These are phyloP conservation scores for Cryphonectria radicalis DNA, from an alignment of 2,329 filamentous ascomycete genomes.

Conservation along the genomic window DNA sequence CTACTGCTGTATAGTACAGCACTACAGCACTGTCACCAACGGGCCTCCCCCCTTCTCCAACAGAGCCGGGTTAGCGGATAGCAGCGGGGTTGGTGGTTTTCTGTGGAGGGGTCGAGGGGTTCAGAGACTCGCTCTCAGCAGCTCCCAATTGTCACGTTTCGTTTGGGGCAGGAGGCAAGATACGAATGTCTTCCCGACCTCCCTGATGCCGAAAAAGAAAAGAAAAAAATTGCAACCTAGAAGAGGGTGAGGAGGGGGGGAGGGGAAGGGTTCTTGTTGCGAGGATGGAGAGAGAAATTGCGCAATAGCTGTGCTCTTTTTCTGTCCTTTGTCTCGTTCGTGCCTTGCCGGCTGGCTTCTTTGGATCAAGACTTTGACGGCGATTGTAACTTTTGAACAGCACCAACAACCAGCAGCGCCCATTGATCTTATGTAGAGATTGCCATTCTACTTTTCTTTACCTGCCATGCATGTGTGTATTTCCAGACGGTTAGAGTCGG, in stretches of 20 bases:
- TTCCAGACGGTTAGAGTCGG: background rate
- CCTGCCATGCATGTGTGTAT: background rate
- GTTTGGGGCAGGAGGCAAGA: background rate
- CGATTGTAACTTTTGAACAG: background rate
- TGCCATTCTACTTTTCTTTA: background rate
- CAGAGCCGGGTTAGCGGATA: background rate
- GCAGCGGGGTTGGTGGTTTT: background rate
- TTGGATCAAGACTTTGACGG: background rate
- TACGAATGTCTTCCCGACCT: background rate
- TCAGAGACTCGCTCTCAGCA: background rate
- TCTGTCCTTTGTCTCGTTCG: too few species aligned
- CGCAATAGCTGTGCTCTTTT: background rate
- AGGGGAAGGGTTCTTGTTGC: background rate
- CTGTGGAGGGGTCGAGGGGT: background rate
- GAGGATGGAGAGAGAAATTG: background rate
- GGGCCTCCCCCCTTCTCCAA: background rate
- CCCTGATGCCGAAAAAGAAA: background rate
- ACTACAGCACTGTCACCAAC: too few species aligned
- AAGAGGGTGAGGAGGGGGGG: background rate
- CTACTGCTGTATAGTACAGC: too few species aligned
- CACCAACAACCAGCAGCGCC: background rate
- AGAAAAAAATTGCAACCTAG: background rate
- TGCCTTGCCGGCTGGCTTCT: too few species aligned
- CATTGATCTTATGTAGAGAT: background rate
- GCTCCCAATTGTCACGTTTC: background rate